Conservation (phyloP, 352 stramenopile species). For the Phytophthora foliorum region DNA sequence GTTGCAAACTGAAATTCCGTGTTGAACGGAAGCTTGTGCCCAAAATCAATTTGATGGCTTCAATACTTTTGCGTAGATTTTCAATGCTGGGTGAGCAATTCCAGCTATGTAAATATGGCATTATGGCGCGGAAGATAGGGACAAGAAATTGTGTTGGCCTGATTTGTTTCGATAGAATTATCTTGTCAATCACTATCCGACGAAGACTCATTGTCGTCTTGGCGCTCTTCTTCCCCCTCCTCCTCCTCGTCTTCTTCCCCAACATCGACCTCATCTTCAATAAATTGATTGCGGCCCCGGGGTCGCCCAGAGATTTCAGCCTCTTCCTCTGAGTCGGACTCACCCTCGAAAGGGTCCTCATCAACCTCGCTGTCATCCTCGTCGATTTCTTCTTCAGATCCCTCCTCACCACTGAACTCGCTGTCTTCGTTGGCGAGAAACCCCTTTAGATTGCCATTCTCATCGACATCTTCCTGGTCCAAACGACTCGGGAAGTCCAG, state of each 20-base stretch:
- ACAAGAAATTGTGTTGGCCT: not conserved
- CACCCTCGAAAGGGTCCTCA: constrained; percentile 59
- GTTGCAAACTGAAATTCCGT: not conserved
- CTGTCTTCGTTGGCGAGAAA: constrained; percentile 77
- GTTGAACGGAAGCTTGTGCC: not conserved
- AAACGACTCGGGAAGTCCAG: constrained; percentile 86
- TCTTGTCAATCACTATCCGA: constrained; percentile 40
- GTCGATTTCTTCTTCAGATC: constrained; percentile 48
- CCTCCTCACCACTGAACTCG: constrained; percentile 66
- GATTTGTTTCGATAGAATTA: no score
- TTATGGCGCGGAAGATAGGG: not conserved
- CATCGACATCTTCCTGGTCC: constrained; percentile 83
- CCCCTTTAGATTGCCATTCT: constrained; percentile 83
- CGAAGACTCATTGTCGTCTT: constrained; percentile 25
- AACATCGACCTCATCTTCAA: constrained; percentile 84
- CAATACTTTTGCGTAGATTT: not conserved
- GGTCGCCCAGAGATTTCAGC: constrained; percentile 34
- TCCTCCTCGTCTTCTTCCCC: constrained; percentile 60
- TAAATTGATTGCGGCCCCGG: constrained; percentile 64
- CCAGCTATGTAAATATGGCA: not conserved
- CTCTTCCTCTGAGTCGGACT: constrained; percentile 80
- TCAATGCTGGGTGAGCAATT: not conserved
- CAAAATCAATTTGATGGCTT: not conserved
- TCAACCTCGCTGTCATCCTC: constrained; percentile 54
- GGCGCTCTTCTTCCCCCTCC: constrained; percentile 42